Percentiles rank a stretch among this genome's conserved stretches.
phyloP scores from a whole-genome alignment of 352 stramenopile species.

The Phytophthora hibernalis region DNA sequence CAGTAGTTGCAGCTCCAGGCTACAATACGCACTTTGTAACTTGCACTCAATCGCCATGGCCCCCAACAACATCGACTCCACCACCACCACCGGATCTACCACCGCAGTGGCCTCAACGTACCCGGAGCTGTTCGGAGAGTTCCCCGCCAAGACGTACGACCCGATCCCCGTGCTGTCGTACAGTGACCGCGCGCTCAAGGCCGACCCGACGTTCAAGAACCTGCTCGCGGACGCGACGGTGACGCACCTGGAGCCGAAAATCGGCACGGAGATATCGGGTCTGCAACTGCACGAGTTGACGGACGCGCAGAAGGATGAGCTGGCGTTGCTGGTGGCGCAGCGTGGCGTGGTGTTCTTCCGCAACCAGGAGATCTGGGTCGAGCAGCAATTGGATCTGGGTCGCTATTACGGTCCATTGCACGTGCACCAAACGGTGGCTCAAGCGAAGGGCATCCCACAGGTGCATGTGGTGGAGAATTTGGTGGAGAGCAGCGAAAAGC shows the following conservation, averaged over 20 bases:
- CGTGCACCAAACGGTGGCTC: constrained; percentile 24
- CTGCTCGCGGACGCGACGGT: constrained; percentile 21
- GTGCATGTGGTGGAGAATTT: constrained; percentile 27
- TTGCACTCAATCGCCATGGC: constrained; percentile 33
- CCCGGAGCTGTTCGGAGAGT: constrained; percentile 17
- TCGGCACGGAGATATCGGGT: constrained; percentile 29
- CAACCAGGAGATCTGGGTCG: constrained; percentile 24
- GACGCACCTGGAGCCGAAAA: constrained; percentile 31
- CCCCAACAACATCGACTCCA: constrained; percentile 10
- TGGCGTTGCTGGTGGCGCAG: constrained; percentile 25
- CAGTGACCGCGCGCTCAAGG: constrained; percentile 28
- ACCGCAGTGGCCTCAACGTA: constrained; percentile 8
- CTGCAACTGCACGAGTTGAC: constrained; percentile 32
- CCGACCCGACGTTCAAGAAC: constrained; percentile 34
- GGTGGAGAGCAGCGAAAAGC: constrained; percentile 10
- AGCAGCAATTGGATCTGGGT: constrained; percentile 26
- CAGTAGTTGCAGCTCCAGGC: not conserved
- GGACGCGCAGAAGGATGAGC: constrained; percentile 26
- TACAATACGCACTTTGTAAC: constrained; percentile 23
- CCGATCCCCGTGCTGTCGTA: constrained; percentile 27
- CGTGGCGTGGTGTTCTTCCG: constrained; percentile 30
- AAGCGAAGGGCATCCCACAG: constrained; percentile 23
- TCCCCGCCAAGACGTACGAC: constrained; percentile 28
- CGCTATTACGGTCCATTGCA: constrained; percentile 31
- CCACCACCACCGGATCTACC: not conserved